A percentile compares a stretch with the other conserved stretches of the same genome.
phyloP scores from a whole-genome alignment of 2,329 filamentous ascomycete species.

The Xylariaceae sp. region DNA sequence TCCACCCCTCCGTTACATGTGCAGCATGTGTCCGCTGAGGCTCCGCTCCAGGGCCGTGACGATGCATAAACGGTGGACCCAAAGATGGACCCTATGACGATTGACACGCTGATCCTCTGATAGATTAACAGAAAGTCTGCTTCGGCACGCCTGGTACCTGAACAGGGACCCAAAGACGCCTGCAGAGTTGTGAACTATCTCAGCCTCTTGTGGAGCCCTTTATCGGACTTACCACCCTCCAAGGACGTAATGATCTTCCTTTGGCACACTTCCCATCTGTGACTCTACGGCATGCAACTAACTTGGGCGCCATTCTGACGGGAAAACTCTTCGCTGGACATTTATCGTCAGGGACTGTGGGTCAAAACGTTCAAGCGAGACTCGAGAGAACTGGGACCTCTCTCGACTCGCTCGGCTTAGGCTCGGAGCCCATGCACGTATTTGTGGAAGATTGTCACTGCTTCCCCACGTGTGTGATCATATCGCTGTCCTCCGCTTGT shows the following conservation, averaged over 20 bases:
- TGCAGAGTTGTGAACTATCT: constrained; percentile 4
- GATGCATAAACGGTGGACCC: no score
- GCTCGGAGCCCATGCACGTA: constrained; percentile 8
- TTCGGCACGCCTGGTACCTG: no score
- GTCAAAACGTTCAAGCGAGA: constrained; percentile 3
- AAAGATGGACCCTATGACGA: constrained; percentile 14
- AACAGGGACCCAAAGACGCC: no score
- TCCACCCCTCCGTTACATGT: constrained; percentile 11
- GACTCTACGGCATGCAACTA: not conserved
- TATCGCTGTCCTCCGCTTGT: not conserved
- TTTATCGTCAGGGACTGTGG: no score
- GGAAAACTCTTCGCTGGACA: no score
- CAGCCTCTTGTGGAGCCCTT: constrained; percentile 14
- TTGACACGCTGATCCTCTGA: constrained; percentile 11
- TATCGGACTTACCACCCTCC: constrained; percentile 9
- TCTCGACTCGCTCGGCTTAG: constrained; percentile 3
- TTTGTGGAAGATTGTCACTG: constrained; percentile 5
- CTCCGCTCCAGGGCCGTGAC: constrained; percentile 9
- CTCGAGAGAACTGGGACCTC: not conserved
- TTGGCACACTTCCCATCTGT: not conserved
- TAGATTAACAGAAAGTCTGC: no score
- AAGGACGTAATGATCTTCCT: constrained; percentile 11
- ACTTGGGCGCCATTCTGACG: no score
- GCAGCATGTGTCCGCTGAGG: constrained; percentile 11
- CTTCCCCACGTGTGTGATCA: constrained; percentile 6